Percentiles rank a stretch among this genome's conserved stretches.
Evolutionary conservation across 23 red algal species (phyloP).

Genomic region (Gracilariopsis chorda): DNA sequence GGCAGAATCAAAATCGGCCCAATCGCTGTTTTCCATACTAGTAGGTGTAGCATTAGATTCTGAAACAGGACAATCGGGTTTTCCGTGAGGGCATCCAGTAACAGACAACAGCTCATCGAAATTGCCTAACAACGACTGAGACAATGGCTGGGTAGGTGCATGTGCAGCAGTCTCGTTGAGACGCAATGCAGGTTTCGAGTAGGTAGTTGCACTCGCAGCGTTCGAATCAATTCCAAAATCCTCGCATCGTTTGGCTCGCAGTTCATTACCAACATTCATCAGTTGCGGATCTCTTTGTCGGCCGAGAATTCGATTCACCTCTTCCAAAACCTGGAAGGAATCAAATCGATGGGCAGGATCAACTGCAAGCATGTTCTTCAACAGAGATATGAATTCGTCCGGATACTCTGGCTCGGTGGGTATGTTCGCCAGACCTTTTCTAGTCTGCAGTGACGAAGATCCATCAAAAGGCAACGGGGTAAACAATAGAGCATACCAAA

Average conservation of each 20-base stretch:
- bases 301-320: neutral
- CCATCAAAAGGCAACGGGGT: slow-evolving; percentile 71
- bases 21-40: neutral
- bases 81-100: neutral
- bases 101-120: neutral
- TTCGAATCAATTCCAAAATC: slow-evolving; percentile 10
- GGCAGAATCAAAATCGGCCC: slow-evolving; percentile 61
- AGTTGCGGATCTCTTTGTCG: neutral
- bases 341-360: slow-evolving; percentile 46
- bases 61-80: neutral
- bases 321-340: slow-evolving; percentile 45
- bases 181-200: neutral
- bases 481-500: slow-evolving; percentile 80
- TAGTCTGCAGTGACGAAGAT: slow-evolving; percentile 59
- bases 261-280: neutral
- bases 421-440: slow-evolving; percentile 19
- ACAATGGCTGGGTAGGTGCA: neutral
- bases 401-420: slow-evolving; percentile 58
- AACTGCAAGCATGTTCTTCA: slow-evolving; percentile 62
- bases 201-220: neutral
- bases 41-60: neutral
- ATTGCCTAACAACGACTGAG: neutral
- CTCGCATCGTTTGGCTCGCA: neutral
- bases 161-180: neutral
- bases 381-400: slow-evolving; percentile 3